Evolutionary conservation across 768 basidiomycete species (phyloP), one percentile per base, ranked within the genome.

Genomic region (Mycena rosella): DNA sequence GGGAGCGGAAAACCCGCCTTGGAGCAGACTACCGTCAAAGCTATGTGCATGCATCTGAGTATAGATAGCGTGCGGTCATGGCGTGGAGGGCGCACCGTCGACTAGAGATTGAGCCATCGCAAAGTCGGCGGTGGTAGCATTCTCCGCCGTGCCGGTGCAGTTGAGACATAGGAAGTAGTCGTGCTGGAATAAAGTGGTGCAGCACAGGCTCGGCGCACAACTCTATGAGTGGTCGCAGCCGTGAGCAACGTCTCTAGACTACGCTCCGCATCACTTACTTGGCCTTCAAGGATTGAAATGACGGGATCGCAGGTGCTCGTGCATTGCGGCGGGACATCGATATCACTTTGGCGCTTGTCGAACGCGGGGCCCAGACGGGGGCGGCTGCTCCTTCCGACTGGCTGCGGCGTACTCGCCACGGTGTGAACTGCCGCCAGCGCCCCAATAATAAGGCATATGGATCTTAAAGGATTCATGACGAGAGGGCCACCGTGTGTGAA

Each of bases 91-190:
- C 80, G 67, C 63, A 84, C 84, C 54, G 64, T 85, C 80, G 30
- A 86, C 67, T 30, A 72, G 57, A 1, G 27, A 45, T 57, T 86
- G 85, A 0, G 77, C 72, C 4, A 60, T 27, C 5, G 76, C 68
- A 26, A 73, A 84, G 52, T 79, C 77, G 22, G 78, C 51, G 14
- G 17, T 55, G 14, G 58, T 76, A 1, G 74, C 67, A 58, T 79
- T 71, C 27, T 69, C 62, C 0, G 77, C 76, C 2, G 60, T 29
- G 14, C 78, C 82, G 27, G 81, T 73, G 62, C 86, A 87, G 5
- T 73, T 38, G 67, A 85, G 74, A 65, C 86, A 87, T 51, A 80
- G 74, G 74, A 78, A 85, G 70, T 82, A 85, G 5, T 67, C 60
- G 0, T 70, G 75, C 63, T 83, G 79, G 62, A 85, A 87, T 7